Conservation (phyloP, 306 rosid genomes). For the Benincasa hispida region DNA sequence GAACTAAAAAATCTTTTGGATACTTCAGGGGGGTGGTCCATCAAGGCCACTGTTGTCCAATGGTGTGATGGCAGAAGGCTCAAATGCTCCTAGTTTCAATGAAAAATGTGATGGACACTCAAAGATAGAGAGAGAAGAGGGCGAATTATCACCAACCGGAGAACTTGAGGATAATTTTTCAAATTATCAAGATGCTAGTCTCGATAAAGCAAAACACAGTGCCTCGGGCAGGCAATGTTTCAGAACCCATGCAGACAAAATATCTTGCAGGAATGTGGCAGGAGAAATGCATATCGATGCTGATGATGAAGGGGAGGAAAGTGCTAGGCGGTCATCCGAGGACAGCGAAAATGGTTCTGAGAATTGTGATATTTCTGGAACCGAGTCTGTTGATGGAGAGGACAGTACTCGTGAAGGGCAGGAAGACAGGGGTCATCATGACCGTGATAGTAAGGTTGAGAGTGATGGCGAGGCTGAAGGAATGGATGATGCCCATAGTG, state of each 20-base stretch:
- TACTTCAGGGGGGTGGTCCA: constrained; percentile 46
- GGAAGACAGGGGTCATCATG: constrained; percentile 68
- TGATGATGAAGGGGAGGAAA: constrained; percentile 51
- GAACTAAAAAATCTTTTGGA: constrained; percentile 9
- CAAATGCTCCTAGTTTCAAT: constrained; percentile 27
- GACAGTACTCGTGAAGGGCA: constrained; percentile 80
- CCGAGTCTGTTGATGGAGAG: constrained; percentile 90
- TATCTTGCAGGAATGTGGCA: constrained; percentile 36
- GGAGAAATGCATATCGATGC: constrained; percentile 83
- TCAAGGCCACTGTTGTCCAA: constrained; percentile 30
- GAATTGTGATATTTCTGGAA: constrained; percentile 82
- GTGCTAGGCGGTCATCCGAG: constrained; percentile 10
- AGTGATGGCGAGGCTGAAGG: constrained; percentile 98
- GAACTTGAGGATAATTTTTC: constrained; percentile 79
- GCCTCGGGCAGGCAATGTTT: constrained; percentile 35
- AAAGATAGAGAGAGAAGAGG: constrained; percentile 89
- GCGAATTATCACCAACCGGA: constrained; percentile 83
- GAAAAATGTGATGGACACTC: constrained; percentile 51
- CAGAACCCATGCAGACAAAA: constrained; percentile 40
- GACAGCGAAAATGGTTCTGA: constrained; percentile 90
- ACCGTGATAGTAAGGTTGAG: constrained; percentile 78
- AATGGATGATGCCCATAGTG: constrained; percentile 48
- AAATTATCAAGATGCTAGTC: constrained; percentile 38
- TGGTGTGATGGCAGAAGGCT: constrained; percentile 38
- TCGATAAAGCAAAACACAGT: constrained; percentile 32